phyloP scores from a whole-genome alignment of 2,329 filamentous ascomycete species.

The Aschersonia sp. region DNA sequence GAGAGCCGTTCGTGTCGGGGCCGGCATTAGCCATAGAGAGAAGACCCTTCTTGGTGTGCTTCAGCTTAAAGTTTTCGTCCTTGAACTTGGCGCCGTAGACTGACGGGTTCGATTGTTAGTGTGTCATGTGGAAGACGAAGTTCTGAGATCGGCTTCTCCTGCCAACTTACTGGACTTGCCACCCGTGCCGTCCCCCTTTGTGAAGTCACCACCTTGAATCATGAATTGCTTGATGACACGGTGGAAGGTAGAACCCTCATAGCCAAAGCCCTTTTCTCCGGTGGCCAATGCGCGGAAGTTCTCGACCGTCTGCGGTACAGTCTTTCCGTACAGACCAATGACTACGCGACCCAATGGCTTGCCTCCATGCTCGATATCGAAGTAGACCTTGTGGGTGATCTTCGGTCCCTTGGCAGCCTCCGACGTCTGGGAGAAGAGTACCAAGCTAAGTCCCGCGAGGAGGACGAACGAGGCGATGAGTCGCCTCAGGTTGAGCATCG shows the following conservation, averaged over 20 bases:
- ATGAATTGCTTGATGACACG: background rate
- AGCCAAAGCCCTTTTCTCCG: background rate
- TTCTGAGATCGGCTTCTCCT: background rate
- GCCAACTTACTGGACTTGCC: constrained; percentile 61
- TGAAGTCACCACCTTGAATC: constrained; percentile 49
- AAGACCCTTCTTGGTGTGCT: constrained; percentile 74
- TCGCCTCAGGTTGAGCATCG: constrained; percentile 63
- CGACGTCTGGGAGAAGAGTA: constrained; percentile 61
- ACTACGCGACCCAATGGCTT: constrained; percentile 60
- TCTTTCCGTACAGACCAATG: constrained; percentile 77
- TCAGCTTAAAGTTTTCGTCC: constrained; percentile 92
- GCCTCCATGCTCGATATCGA: constrained; percentile 68
- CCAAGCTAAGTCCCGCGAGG: constrained; percentile 58
- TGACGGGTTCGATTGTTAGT: constrained; percentile 13
- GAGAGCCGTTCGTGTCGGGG: constrained; percentile 74
- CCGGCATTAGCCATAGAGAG: constrained; percentile 79
- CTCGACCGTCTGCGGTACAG: constrained; percentile 45
- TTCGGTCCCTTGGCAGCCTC: constrained; percentile 75
- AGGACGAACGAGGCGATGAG: constrained; percentile 59
- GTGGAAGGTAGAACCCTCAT: background rate
- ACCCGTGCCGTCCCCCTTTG: constrained; percentile 65
- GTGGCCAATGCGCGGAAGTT: background rate
- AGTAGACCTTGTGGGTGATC: constrained; percentile 92
- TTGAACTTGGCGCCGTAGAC: constrained; percentile 74
- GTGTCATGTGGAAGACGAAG: constrained; percentile 6